These are phyloP conservation scores for Barnettozyma hawaiiensis DNA, from an alignment of 1,139 yeast species.

Conservation along the genomic window DNA sequence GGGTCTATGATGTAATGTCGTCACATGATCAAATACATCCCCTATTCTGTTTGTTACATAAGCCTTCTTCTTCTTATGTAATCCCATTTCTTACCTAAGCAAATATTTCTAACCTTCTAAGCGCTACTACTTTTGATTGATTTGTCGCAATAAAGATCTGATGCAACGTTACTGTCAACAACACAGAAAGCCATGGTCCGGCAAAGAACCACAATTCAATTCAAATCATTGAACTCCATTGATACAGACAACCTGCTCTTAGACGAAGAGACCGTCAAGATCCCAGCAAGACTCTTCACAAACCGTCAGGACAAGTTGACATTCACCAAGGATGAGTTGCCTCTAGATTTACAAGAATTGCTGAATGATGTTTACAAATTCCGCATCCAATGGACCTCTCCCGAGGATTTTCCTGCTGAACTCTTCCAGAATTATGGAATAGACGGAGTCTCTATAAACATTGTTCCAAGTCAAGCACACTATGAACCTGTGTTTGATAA, in stretches of 20 bases:
- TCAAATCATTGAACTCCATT: slow-evolving; percentile 17
- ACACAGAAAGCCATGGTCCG: slow-evolving; percentile 14
- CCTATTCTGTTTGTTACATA: no score
- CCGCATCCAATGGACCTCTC: slow-evolving; percentile 19
- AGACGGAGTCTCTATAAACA: slow-evolving; percentile 17
- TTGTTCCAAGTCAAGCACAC: slow-evolving; percentile 17
- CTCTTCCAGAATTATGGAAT: slow-evolving; percentile 19
- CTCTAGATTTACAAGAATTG: slow-evolving; percentile 10
- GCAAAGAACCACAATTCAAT: slow-evolving; percentile 19
- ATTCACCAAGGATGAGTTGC: slow-evolving; percentile 15
- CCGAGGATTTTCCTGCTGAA: slow-evolving; percentile 4
- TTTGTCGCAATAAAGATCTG: no score
- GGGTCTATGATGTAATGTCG: no score
- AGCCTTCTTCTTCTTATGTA: no score
- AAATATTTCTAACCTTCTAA: no score
- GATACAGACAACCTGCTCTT: slow-evolving; percentile 20
- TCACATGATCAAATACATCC: no score
- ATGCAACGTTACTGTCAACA: no score
- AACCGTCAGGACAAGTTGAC: slow-evolving; percentile 20
- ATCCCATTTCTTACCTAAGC: no score
- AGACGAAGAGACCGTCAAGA: slow-evolving; percentile 11
- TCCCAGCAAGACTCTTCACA: slow-evolving; percentile 19
- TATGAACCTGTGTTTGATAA: slow-evolving; percentile 19
- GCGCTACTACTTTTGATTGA: no score
- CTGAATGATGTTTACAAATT: slow-evolving; percentile 16